A percentile compares a stretch with the other conserved stretches of the same genome.
Conservation (phyloP, 2,329 filamentous ascomycete species). For the Fonsecaea pedrosoi region DNA sequence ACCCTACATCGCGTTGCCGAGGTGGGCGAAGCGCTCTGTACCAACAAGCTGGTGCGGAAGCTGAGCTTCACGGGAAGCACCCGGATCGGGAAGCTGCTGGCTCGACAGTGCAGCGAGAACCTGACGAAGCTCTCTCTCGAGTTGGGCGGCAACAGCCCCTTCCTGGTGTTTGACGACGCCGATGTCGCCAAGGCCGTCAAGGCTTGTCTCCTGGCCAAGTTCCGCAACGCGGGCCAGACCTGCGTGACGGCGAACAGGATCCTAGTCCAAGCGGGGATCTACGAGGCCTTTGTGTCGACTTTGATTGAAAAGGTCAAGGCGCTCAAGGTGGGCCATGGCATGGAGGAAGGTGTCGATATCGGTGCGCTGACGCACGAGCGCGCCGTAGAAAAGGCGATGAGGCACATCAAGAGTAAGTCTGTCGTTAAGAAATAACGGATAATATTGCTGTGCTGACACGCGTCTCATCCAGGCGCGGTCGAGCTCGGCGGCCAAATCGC, state of each 20-base stretch:
- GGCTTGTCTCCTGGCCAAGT: constrained; percentile 15
- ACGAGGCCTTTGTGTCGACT: constrained; percentile 79
- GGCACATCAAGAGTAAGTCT: background rate
- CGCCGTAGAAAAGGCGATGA: background rate
- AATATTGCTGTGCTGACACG: background rate
- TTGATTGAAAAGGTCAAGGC: constrained; percentile 58
- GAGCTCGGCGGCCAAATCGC: background rate
- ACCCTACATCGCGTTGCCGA: constrained; percentile 51
- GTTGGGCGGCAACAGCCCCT: constrained; percentile 68
- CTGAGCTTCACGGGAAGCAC: constrained; percentile 64
- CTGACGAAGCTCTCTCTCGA: constrained; percentile 69
- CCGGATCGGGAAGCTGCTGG: constrained; percentile 66
- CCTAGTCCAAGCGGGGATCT: constrained; percentile 81
- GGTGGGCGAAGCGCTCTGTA: constrained; percentile 49
- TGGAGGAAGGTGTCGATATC: constrained; percentile 74
- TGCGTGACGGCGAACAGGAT: constrained; percentile 90
- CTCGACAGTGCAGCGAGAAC: constrained; percentile 63
- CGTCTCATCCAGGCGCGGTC: background rate
- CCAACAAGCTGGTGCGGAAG: constrained; percentile 61
- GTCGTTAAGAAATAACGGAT: too few relatives aligned
- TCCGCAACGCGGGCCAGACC: constrained; percentile 74
- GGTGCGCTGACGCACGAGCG: constrained; percentile 63
- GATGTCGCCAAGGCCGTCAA: constrained; percentile 54
- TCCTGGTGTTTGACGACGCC: constrained; percentile 68
- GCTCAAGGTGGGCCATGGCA: background rate